Evolutionary conservation across 2,329 filamentous ascomycete genomes (phyloP).

Genomic region (Ceratocystis cubensis): DNA sequence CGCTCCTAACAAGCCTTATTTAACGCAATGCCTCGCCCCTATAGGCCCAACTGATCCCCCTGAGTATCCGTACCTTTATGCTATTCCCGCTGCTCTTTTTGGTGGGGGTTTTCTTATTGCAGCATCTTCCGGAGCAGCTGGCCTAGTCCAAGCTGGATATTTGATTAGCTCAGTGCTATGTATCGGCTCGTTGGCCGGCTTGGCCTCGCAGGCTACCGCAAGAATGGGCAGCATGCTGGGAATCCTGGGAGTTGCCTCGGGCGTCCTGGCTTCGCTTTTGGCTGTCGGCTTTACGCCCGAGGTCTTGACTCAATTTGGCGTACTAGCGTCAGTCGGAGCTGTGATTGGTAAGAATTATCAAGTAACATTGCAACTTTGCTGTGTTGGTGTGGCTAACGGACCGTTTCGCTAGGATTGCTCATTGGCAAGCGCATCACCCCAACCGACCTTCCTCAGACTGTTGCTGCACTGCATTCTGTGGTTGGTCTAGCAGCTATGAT

Average conservation of each 20-base stretch:
- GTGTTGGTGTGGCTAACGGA: conserved; percentile 8
- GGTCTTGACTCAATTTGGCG: conserved; percentile 67
- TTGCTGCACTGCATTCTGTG: conserved; percentile 78
- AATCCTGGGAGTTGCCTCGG: conserved; percentile 71
- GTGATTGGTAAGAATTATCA: conserved; percentile 37
- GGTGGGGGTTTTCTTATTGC: conserved; percentile 71
- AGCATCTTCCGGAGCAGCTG: conserved; percentile 67
- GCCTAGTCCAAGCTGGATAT: conserved; percentile 77
- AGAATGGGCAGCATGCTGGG: conserved; percentile 76
- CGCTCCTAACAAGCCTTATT: neutral
- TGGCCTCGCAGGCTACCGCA: conserved; percentile 72
- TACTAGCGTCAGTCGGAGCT: conserved; percentile 58
- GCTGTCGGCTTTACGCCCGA: conserved; percentile 72
- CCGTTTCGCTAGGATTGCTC: conserved; percentile 42
- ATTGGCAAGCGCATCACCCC: conserved; percentile 81
- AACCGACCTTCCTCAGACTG: conserved; percentile 77
- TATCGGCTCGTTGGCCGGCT: conserved; percentile 68
- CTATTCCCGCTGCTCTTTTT: conserved; percentile 62
- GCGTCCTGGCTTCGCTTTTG: conserved; percentile 68
- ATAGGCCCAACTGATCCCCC: conserved; percentile 66
- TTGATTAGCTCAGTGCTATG: conserved; percentile 74
- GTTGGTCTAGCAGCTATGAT: conserved; percentile 80
- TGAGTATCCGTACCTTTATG: conserved; percentile 81
- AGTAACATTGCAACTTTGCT: conserved; percentile 18
- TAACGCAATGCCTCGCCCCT: neutral